A percentile compares a stretch with the other conserved stretches of the same genome.
phyloP scores from a whole-genome alignment of 1,284 basidiomycete genomes.

The Moniliella sp. region DNA sequence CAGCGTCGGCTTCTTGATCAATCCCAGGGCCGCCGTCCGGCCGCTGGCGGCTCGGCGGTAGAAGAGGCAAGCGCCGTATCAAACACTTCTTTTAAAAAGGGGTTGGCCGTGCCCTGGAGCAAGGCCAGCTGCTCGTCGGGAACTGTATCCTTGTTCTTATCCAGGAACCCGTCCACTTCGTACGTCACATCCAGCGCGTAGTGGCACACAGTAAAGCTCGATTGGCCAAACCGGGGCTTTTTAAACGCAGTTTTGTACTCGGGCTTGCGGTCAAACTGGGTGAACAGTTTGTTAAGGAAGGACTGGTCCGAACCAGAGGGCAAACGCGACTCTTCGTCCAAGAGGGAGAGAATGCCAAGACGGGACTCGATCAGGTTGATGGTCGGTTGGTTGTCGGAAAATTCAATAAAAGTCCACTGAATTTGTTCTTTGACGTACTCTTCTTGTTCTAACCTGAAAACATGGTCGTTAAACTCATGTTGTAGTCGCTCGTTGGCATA shows the following conservation, averaged over 20 bases:
- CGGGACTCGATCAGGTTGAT: conserved; percentile 96
- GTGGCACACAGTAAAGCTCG: conserved; percentile 90
- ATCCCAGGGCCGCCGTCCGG: conserved; percentile 34
- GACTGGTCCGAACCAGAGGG: conserved; percentile 79
- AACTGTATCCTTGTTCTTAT: conserved; percentile 98
- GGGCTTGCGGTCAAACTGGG: conserved; percentile 55
- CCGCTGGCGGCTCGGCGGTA: conserved; percentile 35
- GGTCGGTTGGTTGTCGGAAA: conserved; percentile 89
- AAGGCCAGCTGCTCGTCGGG: conserved; percentile 88
- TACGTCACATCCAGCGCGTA: conserved; percentile 96
- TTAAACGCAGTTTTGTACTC: conserved; percentile 78
- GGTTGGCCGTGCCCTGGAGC: conserved; percentile 62
- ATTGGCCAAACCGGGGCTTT: conserved; percentile 88
- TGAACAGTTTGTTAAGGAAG: conserved; percentile 78
- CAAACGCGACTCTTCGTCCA: conserved; percentile 93
- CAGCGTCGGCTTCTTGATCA: conserved; percentile 72
- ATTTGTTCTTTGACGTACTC: conserved; percentile 96
- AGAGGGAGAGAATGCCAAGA: conserved; percentile 72
- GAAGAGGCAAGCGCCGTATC: conserved; percentile 61
- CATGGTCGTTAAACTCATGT: conserved; percentile 56
- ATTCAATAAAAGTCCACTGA: conserved; percentile 98
- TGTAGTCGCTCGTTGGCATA: conserved; percentile 82
- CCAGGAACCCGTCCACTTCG: conserved; percentile 87
- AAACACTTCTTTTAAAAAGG: conserved; percentile 80
- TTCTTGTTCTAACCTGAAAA: conserved; percentile 67